Base-by-base conservation (phyloP, 2,329 filamentous ascomycete genomes). In the Hypoxylon sp. region DNA sequence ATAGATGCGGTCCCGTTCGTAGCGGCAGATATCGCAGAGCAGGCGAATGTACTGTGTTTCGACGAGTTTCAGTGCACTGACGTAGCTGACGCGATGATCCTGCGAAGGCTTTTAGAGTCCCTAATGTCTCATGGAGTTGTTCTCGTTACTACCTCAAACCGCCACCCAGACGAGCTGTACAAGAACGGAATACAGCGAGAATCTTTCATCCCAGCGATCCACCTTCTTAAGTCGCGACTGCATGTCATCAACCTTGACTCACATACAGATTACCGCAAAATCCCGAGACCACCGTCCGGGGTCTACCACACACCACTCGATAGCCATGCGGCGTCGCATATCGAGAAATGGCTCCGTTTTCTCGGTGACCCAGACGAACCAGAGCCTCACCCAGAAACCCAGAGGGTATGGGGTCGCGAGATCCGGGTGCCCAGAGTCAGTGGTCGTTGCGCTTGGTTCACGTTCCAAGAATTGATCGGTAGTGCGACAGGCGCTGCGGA, bases 11-110 rank as follows among this genome's bases (percentile, higher is more conserved):
- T 98, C 49, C 95, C 95, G 0, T 96, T 97, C 78, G 91, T 98
- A 17, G 95, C 95, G 1, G 96, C 95, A n/a, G 92, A 96, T 77
- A 96, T 99, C 78, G 96, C 96, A 6, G 89, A 94, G 76, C 86
- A 90, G 69, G 91, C 91, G 35, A 94, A 92, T 64, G 93, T 99
- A 27, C 85, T 99, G 44, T 99, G 96, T 80, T 99, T 99, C 78
- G 96, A 99, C 81, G 96, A 99, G 83, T 99, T 99, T 78, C 96
- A 99, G 79, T 98, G 95, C 78, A 99, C 96, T 42, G 96, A 99
- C 81, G 95, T 99, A 33, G 96, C 96, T 14, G 95, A 98, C 82
- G 96, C 96, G 74, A 99, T 99, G 96, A 99, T 99, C 75, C 80
- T 99, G 73, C 88, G 96, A 75, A 87, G 93, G 71, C 85, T 99